These are phyloP conservation scores for Rhodotorula sphaerocarpa DNA, from an alignment of 768 basidiomycete genomes.

Conservation along the genomic window DNA sequence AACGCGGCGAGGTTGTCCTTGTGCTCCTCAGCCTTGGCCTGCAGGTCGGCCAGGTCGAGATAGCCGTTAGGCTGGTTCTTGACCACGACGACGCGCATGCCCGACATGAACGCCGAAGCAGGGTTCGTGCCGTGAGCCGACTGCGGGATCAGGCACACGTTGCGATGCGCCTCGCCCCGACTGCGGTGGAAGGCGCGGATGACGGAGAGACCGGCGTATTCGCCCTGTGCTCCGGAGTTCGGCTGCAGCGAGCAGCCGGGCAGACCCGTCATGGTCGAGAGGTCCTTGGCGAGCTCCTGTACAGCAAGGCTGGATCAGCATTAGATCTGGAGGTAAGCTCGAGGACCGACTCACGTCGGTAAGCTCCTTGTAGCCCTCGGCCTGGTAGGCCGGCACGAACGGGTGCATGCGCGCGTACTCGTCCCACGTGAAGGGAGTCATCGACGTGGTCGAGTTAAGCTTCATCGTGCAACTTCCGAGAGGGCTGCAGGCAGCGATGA, in stretches of 20 bases:
- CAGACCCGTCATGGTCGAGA: slow-evolving; percentile 95
- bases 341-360: slow-evolving; percentile 48
- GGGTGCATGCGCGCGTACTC: slow-evolving; percentile 87
- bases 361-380: slow-evolving; percentile 71
- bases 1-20: slow-evolving; percentile 87
- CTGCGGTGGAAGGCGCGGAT: slow-evolving; percentile 92
- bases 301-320: not conserved
- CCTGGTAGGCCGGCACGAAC: slow-evolving; percentile 82
- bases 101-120: slow-evolving; percentile 94
- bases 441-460: slow-evolving; percentile 93
- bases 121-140: slow-evolving; percentile 99
- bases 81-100: slow-evolving; percentile 90
- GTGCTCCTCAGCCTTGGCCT: slow-evolving; percentile 78
- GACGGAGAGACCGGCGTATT: slow-evolving; percentile 89
- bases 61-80: slow-evolving; percentile 80
- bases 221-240: slow-evolving; percentile 96
- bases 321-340: not conserved
- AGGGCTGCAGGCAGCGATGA: slow-evolving; percentile 32
- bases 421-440: slow-evolving; percentile 92
- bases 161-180: slow-evolving; percentile 70
- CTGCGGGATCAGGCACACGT: slow-evolving; percentile 65
- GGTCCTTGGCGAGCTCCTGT: slow-evolving; percentile 83
- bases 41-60: slow-evolving; percentile 77
- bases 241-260: slow-evolving; percentile 93
- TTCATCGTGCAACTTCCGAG: slow-evolving; percentile 41